Evolutionary conservation across 257 asterid genomes (phyloP).

Genomic region (Jacaranda copaia): DNA sequence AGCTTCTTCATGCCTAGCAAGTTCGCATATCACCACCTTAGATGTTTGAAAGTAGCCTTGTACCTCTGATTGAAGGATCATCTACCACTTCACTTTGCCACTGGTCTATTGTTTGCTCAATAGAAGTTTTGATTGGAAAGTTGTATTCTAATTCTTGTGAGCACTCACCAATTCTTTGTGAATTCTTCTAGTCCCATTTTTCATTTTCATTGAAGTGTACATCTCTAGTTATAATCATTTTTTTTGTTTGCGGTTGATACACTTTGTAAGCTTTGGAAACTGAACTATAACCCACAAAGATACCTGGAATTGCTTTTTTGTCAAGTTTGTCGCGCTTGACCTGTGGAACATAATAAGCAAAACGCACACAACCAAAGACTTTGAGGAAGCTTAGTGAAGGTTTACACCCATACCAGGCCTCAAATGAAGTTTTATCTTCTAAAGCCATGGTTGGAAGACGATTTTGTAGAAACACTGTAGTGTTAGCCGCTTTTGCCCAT

Average conservation of each 20-base stretch:
- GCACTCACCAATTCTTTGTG: background rate
- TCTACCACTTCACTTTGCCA: background rate
- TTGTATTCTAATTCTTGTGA: too few relatives aligned
- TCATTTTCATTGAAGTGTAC: conserved; percentile 21
- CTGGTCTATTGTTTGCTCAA: too few relatives aligned
- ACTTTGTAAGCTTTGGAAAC: conserved; percentile 10
- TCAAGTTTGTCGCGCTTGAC: conserved; percentile 1
- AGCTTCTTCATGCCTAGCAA: conserved; percentile 14
- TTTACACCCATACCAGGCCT: conserved; percentile 23
- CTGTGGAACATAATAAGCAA: background rate
- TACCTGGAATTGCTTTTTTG: background rate
- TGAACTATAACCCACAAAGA: conserved; percentile 15
- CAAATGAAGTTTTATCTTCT: conserved; percentile 10
- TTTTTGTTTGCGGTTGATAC: background rate
- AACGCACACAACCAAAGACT: conserved; percentile 9
- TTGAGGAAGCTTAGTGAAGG: background rate
- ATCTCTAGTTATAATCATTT: conserved; percentile 14
- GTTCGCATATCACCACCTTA: conserved; percentile 12
- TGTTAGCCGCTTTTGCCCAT: conserved; percentile 11
- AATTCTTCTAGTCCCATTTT: conserved; percentile 2
- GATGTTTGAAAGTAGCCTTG: conserved; percentile 14
- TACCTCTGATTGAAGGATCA: background rate
- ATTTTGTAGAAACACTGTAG: background rate
- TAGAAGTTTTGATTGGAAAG: too few relatives aligned
- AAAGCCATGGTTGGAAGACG: background rate